These are phyloP conservation scores for Aspergillus oerlinghausenensis DNA, from an alignment of 2,329 filamentous ascomycete genomes.

Conservation along the genomic window DNA sequence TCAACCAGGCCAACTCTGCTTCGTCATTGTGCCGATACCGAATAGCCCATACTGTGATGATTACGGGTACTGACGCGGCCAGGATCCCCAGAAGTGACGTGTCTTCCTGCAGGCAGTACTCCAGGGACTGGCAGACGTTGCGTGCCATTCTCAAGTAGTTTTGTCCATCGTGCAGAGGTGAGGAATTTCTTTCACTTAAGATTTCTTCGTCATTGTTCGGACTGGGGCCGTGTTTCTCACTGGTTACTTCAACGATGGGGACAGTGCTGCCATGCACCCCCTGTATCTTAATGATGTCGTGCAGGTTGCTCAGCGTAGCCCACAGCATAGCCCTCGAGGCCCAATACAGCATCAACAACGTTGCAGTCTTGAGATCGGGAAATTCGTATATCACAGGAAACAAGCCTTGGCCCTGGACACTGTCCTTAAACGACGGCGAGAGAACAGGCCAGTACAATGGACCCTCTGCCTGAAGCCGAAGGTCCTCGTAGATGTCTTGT, in stretches of 20 bases:
- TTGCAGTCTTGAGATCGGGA: conserved; percentile 20
- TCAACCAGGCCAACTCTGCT: background rate
- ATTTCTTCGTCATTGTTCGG: background rate
- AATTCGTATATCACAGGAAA: conserved; percentile 32
- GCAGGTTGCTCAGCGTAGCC: conserved; percentile 30
- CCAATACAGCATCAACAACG: conserved; percentile 31
- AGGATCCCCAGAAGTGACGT: conserved; percentile 11
- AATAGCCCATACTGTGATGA: background rate
- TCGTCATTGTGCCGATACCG: background rate
- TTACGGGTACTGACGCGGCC: background rate
- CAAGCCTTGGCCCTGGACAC: conserved; percentile 10
- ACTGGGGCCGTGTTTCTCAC: background rate
- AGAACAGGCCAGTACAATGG: conserved; percentile 29
- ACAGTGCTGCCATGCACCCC: background rate
- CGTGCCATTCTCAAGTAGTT: conserved; percentile 23
- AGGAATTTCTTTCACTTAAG: conserved; percentile 12
- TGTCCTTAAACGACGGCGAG: conserved; percentile 10
- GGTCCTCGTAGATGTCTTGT: conserved; percentile 18
- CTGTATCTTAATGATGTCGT: conserved; percentile 16
- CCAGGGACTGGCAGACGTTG: conserved; percentile 33
- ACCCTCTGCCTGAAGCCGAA: conserved; percentile 16
- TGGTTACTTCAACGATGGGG: background rate
- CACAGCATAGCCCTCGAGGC: conserved; percentile 29
- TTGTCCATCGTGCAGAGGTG: conserved; percentile 19
- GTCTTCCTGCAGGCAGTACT: conserved; percentile 27